A percentile compares a stretch with the other conserved stretches of the same genome.
Conservation (phyloP, 257 asterid species). For the Nicotiana obtusifolia region DNA sequence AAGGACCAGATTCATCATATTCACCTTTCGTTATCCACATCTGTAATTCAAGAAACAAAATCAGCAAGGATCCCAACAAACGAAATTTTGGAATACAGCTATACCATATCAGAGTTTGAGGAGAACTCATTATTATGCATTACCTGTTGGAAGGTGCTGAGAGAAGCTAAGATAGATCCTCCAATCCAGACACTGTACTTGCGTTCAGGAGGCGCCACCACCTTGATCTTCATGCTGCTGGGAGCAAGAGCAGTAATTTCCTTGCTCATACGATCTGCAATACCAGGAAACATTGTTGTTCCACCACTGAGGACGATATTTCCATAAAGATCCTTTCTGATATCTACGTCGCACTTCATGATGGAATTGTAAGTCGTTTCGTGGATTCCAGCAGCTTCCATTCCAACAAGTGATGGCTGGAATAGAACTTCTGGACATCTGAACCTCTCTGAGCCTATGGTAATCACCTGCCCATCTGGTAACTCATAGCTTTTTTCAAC, state of each 20-base stretch:
- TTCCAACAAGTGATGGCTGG: conserved; percentile 32
- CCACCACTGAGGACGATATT: conserved; percentile 31
- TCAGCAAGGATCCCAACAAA: background rate
- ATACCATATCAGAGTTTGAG: conserved; percentile 8
- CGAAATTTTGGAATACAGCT: conserved; percentile 8
- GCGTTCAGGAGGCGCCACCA: conserved; percentile 36
- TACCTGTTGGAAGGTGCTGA: conserved; percentile 37
- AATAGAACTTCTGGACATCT: conserved; percentile 38
- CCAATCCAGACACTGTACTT: conserved; percentile 40
- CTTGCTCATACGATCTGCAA: conserved; percentile 36
- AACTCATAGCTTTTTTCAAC: conserved; percentile 34
- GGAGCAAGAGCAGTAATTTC: conserved; percentile 32
- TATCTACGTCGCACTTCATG: conserved; percentile 33
- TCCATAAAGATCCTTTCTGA: conserved; percentile 32
- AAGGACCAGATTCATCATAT: conserved; percentile 19
- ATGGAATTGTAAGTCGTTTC: conserved; percentile 24
- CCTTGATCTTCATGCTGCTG: conserved; percentile 28
- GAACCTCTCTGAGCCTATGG: conserved; percentile 38
- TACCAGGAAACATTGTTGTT: conserved; percentile 36
- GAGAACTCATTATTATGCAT: background rate
- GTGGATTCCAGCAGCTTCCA: conserved; percentile 30
- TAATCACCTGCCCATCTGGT: conserved; percentile 37
- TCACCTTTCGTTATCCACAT: conserved; percentile 22
- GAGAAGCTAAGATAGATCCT: conserved; percentile 32
- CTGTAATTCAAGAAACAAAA: conserved; percentile 5